These are phyloP conservation scores for Boletellus ananas DNA, from an alignment of 768 basidiomycete genomes.

Conservation along the genomic window DNA sequence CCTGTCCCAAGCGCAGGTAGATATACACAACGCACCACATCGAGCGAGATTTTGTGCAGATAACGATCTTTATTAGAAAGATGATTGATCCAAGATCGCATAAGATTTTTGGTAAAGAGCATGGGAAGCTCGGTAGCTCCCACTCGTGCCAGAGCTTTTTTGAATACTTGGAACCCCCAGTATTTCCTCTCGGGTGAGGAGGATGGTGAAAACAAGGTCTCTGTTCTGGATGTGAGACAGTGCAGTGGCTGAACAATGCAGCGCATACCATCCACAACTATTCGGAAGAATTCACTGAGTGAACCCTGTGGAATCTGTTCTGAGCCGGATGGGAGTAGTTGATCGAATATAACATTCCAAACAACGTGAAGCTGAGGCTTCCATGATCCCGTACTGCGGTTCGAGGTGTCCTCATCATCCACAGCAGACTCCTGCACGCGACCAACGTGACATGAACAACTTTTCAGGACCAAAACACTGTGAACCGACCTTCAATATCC, in stretches of 20 bases:
- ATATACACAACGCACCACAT: constrained; percentile 54
- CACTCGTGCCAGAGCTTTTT: constrained; percentile 69
- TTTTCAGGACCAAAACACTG: background rate
- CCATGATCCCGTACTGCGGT: constrained; percentile 61
- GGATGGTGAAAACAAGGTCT: constrained; percentile 80
- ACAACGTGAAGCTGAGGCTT: constrained; percentile 90
- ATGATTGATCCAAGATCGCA: constrained; percentile 97
- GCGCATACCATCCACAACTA: constrained; percentile 83
- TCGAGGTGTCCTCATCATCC: constrained; percentile 52
- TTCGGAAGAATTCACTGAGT: constrained; percentile 87
- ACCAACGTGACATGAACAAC: constrained; percentile 7
- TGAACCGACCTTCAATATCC: constrained; percentile 67
- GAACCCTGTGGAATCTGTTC: constrained; percentile 44
- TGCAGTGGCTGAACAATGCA: background rate
- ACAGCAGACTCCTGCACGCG: constrained; percentile 49
- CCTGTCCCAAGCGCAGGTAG: background rate
- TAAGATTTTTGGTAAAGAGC: constrained; percentile 92
- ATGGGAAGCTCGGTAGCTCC: constrained; percentile 66
- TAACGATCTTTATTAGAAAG: constrained; percentile 84
- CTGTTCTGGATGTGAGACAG: constrained; percentile 37
- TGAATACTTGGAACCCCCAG: constrained; percentile 94
- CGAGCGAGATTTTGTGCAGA: constrained; percentile 82
- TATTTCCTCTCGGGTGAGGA: constrained; percentile 87
- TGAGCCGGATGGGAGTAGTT: constrained; percentile 50
- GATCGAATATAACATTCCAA: constrained; percentile 82